Evolutionary conservation across 2,329 filamentous ascomycete genomes (phyloP).

Genomic region (Colletotrichum scovillei): DNA sequence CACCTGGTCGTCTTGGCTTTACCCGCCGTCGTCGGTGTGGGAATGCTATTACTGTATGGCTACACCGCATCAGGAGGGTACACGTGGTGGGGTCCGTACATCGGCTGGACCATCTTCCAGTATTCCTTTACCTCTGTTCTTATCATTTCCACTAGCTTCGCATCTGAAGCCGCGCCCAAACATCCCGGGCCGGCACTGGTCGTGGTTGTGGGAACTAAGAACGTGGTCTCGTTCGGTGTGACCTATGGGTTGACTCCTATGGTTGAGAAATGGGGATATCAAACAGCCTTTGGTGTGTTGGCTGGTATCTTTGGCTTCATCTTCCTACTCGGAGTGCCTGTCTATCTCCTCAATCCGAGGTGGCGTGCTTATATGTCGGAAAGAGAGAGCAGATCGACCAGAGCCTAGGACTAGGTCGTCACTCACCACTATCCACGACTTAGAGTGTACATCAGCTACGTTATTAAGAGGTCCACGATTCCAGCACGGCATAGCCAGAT

Average conservation of each 20-base stretch:
- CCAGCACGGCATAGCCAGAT: neutral
- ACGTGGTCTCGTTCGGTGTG: conserved; percentile 47
- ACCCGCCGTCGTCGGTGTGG: conserved; percentile 35
- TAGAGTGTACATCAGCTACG: neutral
- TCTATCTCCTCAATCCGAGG: conserved; percentile 38
- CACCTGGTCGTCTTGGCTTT: conserved; percentile 35
- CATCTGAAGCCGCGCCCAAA: conserved; percentile 47
- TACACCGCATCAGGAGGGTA: conserved; percentile 21
- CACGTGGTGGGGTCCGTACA: conserved; percentile 39
- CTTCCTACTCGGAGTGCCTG: conserved; percentile 39
- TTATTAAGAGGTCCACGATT: neutral
- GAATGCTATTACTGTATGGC: conserved; percentile 37
- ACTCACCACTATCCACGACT: neutral
- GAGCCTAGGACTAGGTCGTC: neutral
- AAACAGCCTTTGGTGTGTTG: conserved; percentile 37
- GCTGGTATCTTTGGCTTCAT: conserved; percentile 36
- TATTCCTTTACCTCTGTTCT: conserved; percentile 42
- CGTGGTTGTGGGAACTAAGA: conserved; percentile 46
- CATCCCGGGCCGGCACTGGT: conserved; percentile 48
- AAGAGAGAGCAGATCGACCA: neutral
- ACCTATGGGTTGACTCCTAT: conserved; percentile 46
- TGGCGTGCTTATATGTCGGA: conserved; percentile 26
- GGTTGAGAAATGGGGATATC: conserved; percentile 39
- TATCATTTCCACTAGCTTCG: conserved; percentile 46
- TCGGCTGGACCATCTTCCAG: conserved; percentile 44